Percentiles rank a stretch among this genome's conserved stretches.
These are phyloP conservation scores for Kuraishia hungarica DNA, from an alignment of 805 yeast genomes.

Conservation along the genomic window DNA sequence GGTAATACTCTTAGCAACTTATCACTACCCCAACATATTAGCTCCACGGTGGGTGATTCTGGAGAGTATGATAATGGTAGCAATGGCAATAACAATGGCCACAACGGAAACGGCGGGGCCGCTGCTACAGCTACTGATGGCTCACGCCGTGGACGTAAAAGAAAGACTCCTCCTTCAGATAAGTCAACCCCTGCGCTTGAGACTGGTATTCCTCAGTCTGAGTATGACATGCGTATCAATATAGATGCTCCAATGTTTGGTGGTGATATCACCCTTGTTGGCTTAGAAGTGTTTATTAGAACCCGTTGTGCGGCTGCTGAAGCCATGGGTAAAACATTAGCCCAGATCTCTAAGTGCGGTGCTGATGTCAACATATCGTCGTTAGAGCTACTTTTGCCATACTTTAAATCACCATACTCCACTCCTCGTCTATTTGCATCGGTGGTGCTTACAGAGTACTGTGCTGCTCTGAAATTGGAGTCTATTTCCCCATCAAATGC, in stretches of 20 bases:
- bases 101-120: constrained; percentile 14
- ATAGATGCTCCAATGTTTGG: constrained; percentile 88
- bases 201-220: constrained; percentile 39
- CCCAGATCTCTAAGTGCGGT: constrained; percentile 27
- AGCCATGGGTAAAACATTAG: constrained; percentile 63
- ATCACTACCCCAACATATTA: constrained; percentile 19
- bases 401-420: constrained; percentile 55
- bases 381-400: constrained; percentile 27
- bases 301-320: constrained; percentile 70
- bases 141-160: constrained; percentile 34
- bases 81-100: constrained; percentile 3
- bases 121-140: background rate
- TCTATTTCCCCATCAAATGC: constrained; percentile 25
- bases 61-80: constrained; percentile 1
- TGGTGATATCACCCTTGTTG: constrained; percentile 87
- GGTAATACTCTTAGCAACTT: constrained; percentile 34
- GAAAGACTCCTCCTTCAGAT: constrained; percentile 27
- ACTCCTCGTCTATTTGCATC: constrained; percentile 74
- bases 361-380: constrained; percentile 28
- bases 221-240: constrained; percentile 55
- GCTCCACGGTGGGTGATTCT: constrained; percentile 14
- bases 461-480: background rate
- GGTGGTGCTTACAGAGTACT: constrained; percentile 61
- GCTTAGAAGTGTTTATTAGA: constrained; percentile 61
- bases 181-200: constrained; percentile 12